phyloP scores from a whole-genome alignment of 2,329 filamentous ascomycete species.

The Diaporthe sp. region DNA sequence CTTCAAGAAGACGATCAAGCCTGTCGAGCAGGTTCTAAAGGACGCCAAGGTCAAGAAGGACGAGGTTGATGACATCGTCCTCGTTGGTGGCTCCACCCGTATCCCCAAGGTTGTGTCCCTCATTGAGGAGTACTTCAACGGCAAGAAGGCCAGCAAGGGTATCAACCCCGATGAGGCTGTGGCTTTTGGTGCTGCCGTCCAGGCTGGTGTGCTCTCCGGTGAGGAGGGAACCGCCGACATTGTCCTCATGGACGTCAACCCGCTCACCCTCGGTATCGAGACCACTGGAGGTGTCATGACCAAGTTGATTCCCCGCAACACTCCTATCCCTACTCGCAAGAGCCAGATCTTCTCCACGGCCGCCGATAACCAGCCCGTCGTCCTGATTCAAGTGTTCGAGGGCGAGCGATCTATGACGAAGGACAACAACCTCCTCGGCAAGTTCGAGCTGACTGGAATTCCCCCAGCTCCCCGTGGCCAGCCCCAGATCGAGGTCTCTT shows the following conservation, averaged over 20 bases:
- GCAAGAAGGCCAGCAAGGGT: conserved; percentile 99
- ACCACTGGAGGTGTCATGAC: conserved; percentile 98
- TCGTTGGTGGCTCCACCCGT: conserved; percentile 98
- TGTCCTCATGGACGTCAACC: conserved; percentile 98
- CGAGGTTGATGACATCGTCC: conserved; percentile 95
- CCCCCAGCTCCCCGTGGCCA: conserved; percentile 95
- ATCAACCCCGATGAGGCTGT: conserved; percentile 99
- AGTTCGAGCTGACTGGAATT: conserved; percentile 97
- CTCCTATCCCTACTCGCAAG: conserved; percentile 94
- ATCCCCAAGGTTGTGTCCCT: conserved; percentile 97
- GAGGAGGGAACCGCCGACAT: conserved; percentile 85
- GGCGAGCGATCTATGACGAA: conserved; percentile 95
- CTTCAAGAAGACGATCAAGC: conserved; percentile 99
- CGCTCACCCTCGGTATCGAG: conserved; percentile 95
- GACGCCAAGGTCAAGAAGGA: conserved; percentile 97
- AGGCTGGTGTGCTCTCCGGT: conserved; percentile 94
- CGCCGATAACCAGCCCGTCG: conserved; percentile 95
- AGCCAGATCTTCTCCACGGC: conserved; percentile 98
- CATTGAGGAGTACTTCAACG: conserved; percentile 94
- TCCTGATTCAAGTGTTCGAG: conserved; percentile 95
- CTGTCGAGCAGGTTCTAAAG: conserved; percentile 98
- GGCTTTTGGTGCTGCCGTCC: conserved; percentile 96
- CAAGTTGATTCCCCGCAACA: conserved; percentile 95
- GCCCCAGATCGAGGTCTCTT: conserved; percentile 97
- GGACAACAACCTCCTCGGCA: conserved; percentile 97